These are phyloP conservation scores for Hortiboletus flavorubellus DNA, from an alignment of 768 basidiomycete species.

Conservation along the genomic window DNA sequence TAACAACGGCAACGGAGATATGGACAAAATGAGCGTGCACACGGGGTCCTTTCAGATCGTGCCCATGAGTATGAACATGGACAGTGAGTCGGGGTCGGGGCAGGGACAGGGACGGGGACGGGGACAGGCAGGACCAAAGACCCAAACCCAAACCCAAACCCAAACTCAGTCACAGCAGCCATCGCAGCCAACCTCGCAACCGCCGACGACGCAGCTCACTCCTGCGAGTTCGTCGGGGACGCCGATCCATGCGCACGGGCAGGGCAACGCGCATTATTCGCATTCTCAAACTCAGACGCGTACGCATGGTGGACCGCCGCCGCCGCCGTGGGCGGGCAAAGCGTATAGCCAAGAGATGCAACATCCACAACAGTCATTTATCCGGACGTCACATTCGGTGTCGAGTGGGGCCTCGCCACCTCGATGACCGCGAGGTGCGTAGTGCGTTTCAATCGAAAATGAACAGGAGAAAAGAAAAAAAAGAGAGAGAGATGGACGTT, in stretches of 20 bases:
- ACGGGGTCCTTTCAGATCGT: slow-evolving; percentile 60
- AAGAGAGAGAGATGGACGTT: background rate
- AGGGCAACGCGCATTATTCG: slow-evolving; percentile 6
- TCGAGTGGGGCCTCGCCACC: slow-evolving; percentile 37
- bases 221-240: slow-evolving; percentile 10
- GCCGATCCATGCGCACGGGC: slow-evolving; percentile 16
- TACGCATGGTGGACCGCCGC: slow-evolving; percentile 21
- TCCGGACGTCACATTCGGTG: slow-evolving; percentile 43
- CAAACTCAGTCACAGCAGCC: slow-evolving; percentile 6
- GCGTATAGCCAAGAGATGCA: slow-evolving; percentile 22
- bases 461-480: background rate
- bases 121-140: slow-evolving; percentile 1
- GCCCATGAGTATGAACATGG: slow-evolving; percentile 21
- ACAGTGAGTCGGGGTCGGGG: slow-evolving; percentile 12
- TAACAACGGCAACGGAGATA: slow-evolving; percentile 1
- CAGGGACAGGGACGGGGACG: slow-evolving; percentile 1
- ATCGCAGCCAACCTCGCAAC: slow-evolving; percentile 3
- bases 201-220: slow-evolving; percentile 9
- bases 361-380: slow-evolving; percentile 45
- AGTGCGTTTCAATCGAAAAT: no score
- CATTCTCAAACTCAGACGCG: slow-evolving; percentile 2
- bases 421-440: background rate
- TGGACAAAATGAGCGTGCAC: slow-evolving; percentile 40
- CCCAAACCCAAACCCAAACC: background rate
- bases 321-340: slow-evolving; percentile 25